phyloP scores from a whole-genome alignment of 352 stramenopile species.

The Globisporangium heterothallicum region DNA sequence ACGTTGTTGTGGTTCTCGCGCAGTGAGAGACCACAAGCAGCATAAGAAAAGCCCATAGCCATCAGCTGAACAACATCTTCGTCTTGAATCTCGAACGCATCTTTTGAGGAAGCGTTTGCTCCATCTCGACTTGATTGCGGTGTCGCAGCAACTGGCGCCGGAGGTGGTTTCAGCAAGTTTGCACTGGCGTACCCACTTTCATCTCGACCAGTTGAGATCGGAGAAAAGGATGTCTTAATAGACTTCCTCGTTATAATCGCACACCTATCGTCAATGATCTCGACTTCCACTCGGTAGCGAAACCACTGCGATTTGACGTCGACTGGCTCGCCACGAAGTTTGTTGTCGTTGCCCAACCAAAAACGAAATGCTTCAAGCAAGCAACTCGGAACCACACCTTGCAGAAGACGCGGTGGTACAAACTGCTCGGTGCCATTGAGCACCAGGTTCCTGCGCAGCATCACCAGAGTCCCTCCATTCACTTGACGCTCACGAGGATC shows the following conservation, averaged over 20 bases:
- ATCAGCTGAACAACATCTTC: conserved; percentile 87
- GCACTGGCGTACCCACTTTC: conserved; percentile 13
- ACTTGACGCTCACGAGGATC: conserved; percentile 61
- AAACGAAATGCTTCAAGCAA: conserved; percentile 96
- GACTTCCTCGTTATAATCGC: conserved; percentile 59
- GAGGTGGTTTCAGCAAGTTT: conserved; percentile 34
- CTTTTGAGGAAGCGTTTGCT: conserved; percentile 3
- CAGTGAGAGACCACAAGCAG: conserved; percentile 63
- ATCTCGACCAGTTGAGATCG: conserved; percentile 31
- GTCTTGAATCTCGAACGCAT: conserved; percentile 42
- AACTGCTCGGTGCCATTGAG: conserved; percentile 81
- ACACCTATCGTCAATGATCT: conserved; percentile 34
- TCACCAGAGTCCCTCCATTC: conserved; percentile 83
- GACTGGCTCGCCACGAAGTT: conserved; percentile 92
- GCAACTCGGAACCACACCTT: conserved; percentile 91
- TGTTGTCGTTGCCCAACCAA: conserved; percentile 95
- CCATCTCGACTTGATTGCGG: not conserved
- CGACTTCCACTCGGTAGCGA: conserved; percentile 74
- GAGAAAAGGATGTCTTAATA: conserved; percentile 63
- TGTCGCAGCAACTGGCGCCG: conserved; percentile 21
- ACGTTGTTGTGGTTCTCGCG: conserved; percentile 63
- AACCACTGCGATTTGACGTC: conserved; percentile 85
- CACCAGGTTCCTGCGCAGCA: conserved; percentile 70
- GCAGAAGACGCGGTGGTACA: conserved; percentile 90
- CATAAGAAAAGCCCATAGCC: conserved; percentile 88